These are phyloP conservation scores for Leptosphaerulina australis DNA, from an alignment of 2,329 filamentous ascomycete genomes.

Conservation along the genomic window DNA sequence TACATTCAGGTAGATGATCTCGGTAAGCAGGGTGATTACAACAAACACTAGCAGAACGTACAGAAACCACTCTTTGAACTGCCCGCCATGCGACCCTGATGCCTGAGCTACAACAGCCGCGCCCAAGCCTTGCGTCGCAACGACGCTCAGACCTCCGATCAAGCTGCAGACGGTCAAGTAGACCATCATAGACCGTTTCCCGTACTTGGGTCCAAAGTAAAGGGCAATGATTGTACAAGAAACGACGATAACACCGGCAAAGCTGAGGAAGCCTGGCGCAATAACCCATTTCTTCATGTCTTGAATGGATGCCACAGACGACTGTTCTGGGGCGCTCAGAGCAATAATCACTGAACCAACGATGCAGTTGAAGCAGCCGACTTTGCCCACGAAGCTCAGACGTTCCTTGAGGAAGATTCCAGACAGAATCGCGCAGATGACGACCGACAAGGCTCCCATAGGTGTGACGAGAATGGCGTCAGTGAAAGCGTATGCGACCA, in stretches of 20 bases:
- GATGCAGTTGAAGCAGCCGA: conserved; percentile 94
- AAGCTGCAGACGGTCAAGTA: conserved; percentile 96
- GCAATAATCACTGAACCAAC: conserved; percentile 92
- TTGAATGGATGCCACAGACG: conserved; percentile 84
- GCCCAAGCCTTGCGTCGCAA: conserved; percentile 90
- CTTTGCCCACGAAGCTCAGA: conserved; percentile 92
- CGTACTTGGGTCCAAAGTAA: conserved; percentile 84
- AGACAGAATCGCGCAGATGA: conserved; percentile 87
- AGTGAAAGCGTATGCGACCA: conserved; percentile 94
- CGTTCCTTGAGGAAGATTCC: conserved; percentile 96
- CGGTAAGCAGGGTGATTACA: conserved; percentile 82
- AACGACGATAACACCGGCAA: conserved; percentile 80
- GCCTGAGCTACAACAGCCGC: conserved; percentile 89
- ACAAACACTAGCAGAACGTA: conserved; percentile 94
- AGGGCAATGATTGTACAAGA: conserved; percentile 74
- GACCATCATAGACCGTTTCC: conserved; percentile 96
- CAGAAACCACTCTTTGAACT: conserved; percentile 98
- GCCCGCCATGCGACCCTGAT: conserved; percentile 68
- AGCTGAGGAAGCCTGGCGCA: conserved; percentile 82
- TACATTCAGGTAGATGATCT: conserved; percentile 96
- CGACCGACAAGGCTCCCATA: conserved; percentile 86
- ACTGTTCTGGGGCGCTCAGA: conserved; percentile 86
- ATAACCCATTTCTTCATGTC: conserved; percentile 91
- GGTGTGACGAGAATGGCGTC: conserved; percentile 96
- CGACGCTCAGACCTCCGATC: conserved; percentile 91